Evolutionary conservation across 2,329 filamentous ascomycete species (phyloP), one percentile per base, ranked within the genome.

Genomic region (Aspergillus clavatus): DNA sequence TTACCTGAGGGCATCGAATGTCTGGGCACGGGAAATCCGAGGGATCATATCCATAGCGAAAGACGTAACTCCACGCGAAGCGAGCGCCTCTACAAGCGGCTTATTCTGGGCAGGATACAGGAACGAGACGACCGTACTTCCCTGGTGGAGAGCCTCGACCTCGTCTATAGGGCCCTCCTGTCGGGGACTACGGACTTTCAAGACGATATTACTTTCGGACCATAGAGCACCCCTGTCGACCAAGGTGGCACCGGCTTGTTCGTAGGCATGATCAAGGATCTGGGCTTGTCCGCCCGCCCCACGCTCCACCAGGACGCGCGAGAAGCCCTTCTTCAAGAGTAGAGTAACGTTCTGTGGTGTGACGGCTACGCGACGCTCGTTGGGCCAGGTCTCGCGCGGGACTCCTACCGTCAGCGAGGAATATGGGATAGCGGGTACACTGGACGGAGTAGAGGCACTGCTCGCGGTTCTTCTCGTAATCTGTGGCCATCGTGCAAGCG

Each of bases 1-100:
- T 27, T 43, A 65, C 63, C 63, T 80, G 45, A 95, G 75, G 0
- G 88, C 89, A 68, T 95, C 89, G 58, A 94, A 95, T 0, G 87
- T 83, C 63, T 95, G 89, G 1, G 89, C 89, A 38, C 89, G 81
- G 1, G 89, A 94, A 56, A 95, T 95, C 31, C 89, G 82, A 12
- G 89, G 89, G 42, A 95, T 85, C 82, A 90, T 85, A 62, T 95
- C 89, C 89, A 95, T 95, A 18, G 89, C 88, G 62, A 95, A 93
- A 12, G 81, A 73, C 1, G 87, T 94, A 2, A 84, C 82, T 22
- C 84, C 84, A 39, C 81, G 80, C 28, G 76, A 74, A 21, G 87
- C 83, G 48, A 94, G 78, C 47, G 81, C 82, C 48, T 89, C 79
- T 7, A 95, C 84, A 5, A 91, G 71, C 7, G 80, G 73, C 66